Conservation (phyloP, 2,329 filamentous ascomycete species). For the Pyricularia grisea region DNA sequence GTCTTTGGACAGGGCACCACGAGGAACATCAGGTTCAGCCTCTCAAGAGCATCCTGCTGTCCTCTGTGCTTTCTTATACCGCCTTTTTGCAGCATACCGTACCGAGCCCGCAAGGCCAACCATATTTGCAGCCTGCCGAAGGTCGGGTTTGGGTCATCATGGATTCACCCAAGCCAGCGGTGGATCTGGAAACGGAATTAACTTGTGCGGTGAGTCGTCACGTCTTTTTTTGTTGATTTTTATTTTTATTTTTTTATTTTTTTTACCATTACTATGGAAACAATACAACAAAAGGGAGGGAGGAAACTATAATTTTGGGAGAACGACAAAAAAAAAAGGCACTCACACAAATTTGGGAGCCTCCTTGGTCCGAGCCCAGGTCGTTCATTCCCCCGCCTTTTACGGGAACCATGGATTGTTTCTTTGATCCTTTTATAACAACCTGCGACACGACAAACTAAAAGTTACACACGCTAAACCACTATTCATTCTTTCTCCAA, state of each 20-base stretch:
- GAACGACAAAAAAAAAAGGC: neutral
- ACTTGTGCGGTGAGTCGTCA: conserved; percentile 72
- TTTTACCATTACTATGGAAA: neutral
- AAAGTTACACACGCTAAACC: neutral
- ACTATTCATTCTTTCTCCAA: neutral
- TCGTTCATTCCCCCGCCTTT: neutral
- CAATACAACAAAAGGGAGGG: neutral
- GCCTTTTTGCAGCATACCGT: neutral
- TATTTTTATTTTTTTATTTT: neutral
- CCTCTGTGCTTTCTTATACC: neutral
- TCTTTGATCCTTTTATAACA: conserved; percentile 4
- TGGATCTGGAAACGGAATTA: conserved; percentile 86
- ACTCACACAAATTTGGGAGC: neutral
- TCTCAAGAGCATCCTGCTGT: neutral
- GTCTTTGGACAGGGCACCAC: neutral
- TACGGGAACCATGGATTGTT: conserved; percentile 4
- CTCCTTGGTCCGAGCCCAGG: neutral
- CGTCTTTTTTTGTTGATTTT: neutral
- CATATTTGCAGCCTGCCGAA: neutral
- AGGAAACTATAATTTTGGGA: too few relatives aligned
- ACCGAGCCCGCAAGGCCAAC: neutral
- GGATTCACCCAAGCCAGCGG: conserved; percentile 39
- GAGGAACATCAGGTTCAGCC: neutral
- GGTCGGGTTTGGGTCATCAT: conserved; percentile 19
- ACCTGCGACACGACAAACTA: neutral